These are phyloP conservation scores for Hypoxylon sp. DNA, from an alignment of 2,329 filamentous ascomycete species.

Conservation along the genomic window DNA sequence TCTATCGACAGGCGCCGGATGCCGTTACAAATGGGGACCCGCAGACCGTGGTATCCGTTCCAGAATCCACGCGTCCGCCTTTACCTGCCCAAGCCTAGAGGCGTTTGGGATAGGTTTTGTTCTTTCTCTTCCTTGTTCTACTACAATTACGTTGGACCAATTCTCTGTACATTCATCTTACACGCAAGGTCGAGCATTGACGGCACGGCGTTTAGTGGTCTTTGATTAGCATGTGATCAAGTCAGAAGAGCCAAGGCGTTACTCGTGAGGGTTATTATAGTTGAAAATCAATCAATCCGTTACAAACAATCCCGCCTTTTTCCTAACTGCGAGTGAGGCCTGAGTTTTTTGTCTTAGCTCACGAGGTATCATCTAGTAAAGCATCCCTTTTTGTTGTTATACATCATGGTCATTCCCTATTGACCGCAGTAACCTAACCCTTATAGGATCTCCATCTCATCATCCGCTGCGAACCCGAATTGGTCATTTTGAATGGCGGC, in stretches of 20 bases:
- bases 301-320: conserved; percentile 33
- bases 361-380: conserved; percentile 50
- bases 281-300: conserved; percentile 22
- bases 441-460: conserved; percentile 68
- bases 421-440: conserved; percentile 15
- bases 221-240: conserved; percentile 41
- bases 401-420: conserved; percentile 37
- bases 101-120: conserved; percentile 5
- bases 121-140: conserved; percentile 12
- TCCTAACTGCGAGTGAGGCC: conserved; percentile 21
- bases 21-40: conserved; percentile 62
- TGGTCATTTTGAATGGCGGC: conserved; percentile 90
- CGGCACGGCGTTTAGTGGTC: conserved; percentile 50
- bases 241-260: conserved; percentile 30
- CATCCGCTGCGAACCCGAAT: conserved; percentile 77
- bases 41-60: conserved; percentile 60
- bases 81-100: conserved; percentile 45
- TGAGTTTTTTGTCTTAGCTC: conserved; percentile 37
- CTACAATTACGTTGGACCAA: conserved; percentile 6
- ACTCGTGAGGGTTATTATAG: conserved; percentile 18
- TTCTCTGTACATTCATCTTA: conserved; percentile 48
- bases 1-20: conserved; percentile 85
- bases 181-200: conserved; percentile 46
- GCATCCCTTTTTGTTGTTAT: conserved; percentile 41
- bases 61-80: conserved; percentile 50